Evolutionary conservation across 768 basidiomycete species (phyloP).

Genomic region (Megacollybia marginata): DNA sequence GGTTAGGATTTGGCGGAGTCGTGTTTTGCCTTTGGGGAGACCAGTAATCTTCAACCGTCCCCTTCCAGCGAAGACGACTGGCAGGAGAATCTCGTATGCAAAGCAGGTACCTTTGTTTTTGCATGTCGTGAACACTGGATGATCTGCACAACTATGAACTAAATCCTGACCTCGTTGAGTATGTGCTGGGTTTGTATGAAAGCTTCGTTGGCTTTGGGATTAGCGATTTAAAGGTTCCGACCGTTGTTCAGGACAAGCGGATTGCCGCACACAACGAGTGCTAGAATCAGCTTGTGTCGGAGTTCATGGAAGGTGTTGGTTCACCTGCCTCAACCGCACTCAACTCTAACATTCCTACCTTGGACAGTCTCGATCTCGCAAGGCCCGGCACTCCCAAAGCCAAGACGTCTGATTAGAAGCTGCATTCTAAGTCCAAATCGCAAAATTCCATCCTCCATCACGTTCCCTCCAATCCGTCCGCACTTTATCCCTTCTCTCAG

Average conservation of each 20-base stretch:
- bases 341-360: not conserved
- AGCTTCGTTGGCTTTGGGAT: constrained; percentile 26
- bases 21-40: no score
- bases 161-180: constrained; percentile 31
- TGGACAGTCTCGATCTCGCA: not conserved
- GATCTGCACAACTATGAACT: constrained; percentile 19
- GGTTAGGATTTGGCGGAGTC: no score
- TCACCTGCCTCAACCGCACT: not conserved
- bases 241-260: constrained; percentile 18
- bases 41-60: no score
- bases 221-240: not conserved
- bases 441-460: constrained; percentile 11
- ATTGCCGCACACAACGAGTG: constrained; percentile 24
- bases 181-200: constrained; percentile 33
- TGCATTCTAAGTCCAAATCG: not conserved
- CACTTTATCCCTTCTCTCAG: constrained; percentile 31
- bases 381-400: not conserved
- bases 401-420: not conserved
- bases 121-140: constrained; percentile 5
- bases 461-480: constrained; percentile 11
- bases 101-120: constrained; percentile 22
- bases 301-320: constrained; percentile 26
- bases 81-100: constrained; percentile 31
- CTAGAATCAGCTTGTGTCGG: constrained; percentile 36
- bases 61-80: constrained; percentile 32